Conservation (phyloP, 1,284 basidiomycete genomes). For the Lignosus rhinocerotis region DNA sequence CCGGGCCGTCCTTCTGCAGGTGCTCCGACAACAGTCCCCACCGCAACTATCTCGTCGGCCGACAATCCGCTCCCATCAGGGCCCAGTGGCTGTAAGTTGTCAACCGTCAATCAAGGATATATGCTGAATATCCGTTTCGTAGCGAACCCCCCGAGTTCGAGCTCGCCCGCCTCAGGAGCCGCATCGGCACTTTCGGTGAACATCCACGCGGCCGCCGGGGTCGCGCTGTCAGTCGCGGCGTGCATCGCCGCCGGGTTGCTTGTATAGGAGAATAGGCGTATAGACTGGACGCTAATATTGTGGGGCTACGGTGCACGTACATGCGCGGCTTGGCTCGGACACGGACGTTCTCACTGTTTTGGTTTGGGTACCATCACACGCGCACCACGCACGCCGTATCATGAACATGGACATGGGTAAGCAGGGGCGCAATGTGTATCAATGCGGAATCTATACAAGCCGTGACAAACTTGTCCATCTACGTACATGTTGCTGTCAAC, state of each 20-base stretch:
- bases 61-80: constrained; percentile 20
- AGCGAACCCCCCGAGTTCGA: not conserved
- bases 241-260: constrained; percentile 8
- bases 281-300: not conserved
- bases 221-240: constrained; percentile 3
- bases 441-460: no score
- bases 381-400: no score
- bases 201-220: not conserved
- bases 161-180: not conserved
- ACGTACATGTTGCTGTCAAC: not conserved
- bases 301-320: no score
- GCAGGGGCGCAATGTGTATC: no score
- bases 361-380: no score
- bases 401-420: no score
- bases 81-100: not conserved
- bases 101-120: no score
- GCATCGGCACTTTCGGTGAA: not conserved
- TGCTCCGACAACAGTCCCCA: constrained; percentile 22
- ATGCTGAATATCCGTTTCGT: no score
- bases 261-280: constrained; percentile 1
- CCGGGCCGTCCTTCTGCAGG: constrained; percentile 10
- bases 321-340: no score
- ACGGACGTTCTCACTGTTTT: no score
- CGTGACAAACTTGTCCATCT: no score
- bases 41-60: constrained; percentile 21